Conservation (phyloP, 2,329 filamentous ascomycete species). For the Cephalotrichum gorgonifer region DNA sequence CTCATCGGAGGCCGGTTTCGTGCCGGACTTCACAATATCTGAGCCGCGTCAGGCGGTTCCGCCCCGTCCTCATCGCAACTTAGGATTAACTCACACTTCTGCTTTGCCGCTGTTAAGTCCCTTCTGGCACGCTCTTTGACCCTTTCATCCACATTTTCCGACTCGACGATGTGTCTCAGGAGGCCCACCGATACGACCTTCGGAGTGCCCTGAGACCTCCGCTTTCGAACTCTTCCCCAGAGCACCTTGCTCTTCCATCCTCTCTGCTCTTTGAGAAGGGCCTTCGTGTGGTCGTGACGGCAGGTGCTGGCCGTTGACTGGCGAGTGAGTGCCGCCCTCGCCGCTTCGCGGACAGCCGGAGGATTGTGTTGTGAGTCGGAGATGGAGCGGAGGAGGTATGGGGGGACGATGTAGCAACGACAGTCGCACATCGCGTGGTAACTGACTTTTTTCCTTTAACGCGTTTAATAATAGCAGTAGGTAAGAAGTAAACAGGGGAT, state of each 20-base stretch:
- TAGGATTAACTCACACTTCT: not conserved
- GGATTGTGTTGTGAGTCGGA: conserved; percentile 26
- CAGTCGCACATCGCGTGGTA: not conserved
- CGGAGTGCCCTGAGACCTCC: conserved; percentile 1
- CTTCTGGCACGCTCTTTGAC: conserved; percentile 24
- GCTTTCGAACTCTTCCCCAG: not conserved
- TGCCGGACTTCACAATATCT: conserved; percentile 10
- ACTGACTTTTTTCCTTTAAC: not conserved
- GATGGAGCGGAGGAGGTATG: conserved; percentile 33
- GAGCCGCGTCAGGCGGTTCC: not conserved
- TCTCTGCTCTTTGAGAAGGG: conserved; percentile 11
- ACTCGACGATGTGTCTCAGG: conserved; percentile 25
- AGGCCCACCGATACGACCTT: conserved; percentile 28
- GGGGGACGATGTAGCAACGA: conserved; percentile 32
- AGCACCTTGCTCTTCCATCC: not conserved
- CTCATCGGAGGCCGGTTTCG: conserved; percentile 5
- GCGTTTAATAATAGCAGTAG: not conserved
- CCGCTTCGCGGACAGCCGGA: conserved; percentile 23
- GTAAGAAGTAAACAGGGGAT: not conserved
- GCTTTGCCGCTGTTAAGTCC: conserved; percentile 16
- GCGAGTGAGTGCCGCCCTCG: conserved; percentile 22
- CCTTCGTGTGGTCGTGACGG: conserved; percentile 23
- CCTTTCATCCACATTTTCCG: conserved; percentile 25
- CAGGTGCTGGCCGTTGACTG: conserved; percentile 19
- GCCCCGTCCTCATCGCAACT: not conserved